Evolutionary conservation across 2,329 filamentous ascomycete genomes (phyloP), one percentile per base, ranked within the genome.

Genomic region (Aspergillus tanneri): DNA sequence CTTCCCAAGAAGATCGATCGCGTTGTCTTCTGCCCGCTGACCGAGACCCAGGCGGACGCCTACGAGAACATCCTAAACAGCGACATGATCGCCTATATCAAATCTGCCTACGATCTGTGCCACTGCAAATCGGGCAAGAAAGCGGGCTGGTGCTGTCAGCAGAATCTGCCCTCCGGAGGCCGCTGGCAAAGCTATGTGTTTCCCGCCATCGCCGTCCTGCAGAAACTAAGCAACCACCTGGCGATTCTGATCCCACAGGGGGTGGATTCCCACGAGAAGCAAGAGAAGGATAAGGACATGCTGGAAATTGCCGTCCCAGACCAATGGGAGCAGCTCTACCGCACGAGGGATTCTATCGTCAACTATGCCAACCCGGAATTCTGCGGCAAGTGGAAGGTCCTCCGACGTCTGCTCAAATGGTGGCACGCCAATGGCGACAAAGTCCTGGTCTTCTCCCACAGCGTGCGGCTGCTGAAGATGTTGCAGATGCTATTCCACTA

Each of bases 341-440:
- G 76, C 9, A 82, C 86, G 16, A 81, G 89, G 35, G 89, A 96
- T 58, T 88, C 84, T 7, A 86, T 97, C 49, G 71, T 88, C 42
- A 87, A 86, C 58, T 85, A 90, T 42, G 86, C 90, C 1, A 90
- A 96, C 58, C 86, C 89, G 0, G 87, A 95, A 48, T 96, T 91
- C 56, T 99, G 93, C 63, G 93, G 93, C 3, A 99, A 99, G 70
- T 99, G 93, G 93, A 90, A 89, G 63, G 83, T 99, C 1, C 69
- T 99, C 23, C 88, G 85, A 66, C 91, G 89, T 59, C 75, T 99
- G 3, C 79, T 99, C 5, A 85, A 84, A 46, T 92, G 93, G 68
- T 99, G 93, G 93, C 83, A 96, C 64, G 77, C 81, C 11, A 90
- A 87, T 61, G 89, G 90, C 11, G 90, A 96, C 71, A 99, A 97